Percentiles rank a stretch among this genome's conserved stretches.
Conservation (phyloP, 352 stramenopile genomes). For the Phytopythium sindhum region DNA sequence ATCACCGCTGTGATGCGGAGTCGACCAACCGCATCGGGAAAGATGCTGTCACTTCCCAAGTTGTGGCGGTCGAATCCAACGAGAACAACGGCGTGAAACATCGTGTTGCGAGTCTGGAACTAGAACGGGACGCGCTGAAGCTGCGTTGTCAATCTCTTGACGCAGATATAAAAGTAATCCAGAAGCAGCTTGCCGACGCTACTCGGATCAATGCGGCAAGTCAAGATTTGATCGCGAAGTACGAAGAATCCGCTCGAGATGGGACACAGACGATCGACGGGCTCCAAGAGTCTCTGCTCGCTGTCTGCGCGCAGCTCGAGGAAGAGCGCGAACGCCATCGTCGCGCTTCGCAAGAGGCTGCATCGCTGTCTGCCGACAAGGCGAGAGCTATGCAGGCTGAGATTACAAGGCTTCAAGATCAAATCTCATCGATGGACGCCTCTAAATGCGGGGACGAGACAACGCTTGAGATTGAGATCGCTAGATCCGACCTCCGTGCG, state of each 20-base stretch:
- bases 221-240: conserved; percentile 23
- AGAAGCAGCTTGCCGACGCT: conserved; percentile 6
- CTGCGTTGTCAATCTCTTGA: conserved; percentile 14
- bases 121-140: conserved; percentile 5
- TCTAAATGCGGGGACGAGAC: too few relatives aligned
- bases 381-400: background rate
- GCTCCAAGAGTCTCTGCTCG: conserved; percentile 33
- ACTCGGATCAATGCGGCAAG: conserved; percentile 1
- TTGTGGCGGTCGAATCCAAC: background rate
- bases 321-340: conserved; percentile 17
- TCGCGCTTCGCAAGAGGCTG: conserved; percentile 4
- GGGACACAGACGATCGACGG: conserved; percentile 37
- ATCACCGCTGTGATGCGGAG: background rate
- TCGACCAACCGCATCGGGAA: background rate
- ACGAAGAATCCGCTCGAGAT: conserved; percentile 28
- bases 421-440: background rate
- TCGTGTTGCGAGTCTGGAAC: background rate
- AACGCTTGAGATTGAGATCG: background rate
- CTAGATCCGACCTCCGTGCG: background rate
- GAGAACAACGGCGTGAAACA: background rate
- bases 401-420: background rate
- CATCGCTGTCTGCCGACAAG: background rate
- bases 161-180: conserved; percentile 8
- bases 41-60: background rate
- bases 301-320: conserved; percentile 28